Percentiles rank a stretch among this genome's conserved stretches.
Conservation (phyloP, 176 grass and related monocot genomes). For the Saccharum spontaneum region DNA sequence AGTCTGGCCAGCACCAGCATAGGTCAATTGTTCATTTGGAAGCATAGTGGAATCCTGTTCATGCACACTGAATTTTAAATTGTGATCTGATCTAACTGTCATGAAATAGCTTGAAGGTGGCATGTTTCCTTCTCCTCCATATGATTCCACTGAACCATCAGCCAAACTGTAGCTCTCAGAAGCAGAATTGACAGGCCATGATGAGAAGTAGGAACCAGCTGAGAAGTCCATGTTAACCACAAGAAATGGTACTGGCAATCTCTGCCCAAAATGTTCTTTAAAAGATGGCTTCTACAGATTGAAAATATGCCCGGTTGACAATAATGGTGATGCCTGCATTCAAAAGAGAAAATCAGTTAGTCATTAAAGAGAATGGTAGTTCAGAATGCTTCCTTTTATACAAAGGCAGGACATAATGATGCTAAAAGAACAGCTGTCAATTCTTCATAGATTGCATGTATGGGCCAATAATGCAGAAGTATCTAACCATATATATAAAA, state of each 20-base stretch:
- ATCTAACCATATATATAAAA: too few species aligned
- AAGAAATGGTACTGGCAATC: not conserved
- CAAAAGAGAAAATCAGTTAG: constrained; percentile 9
- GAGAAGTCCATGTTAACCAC: constrained; percentile 42
- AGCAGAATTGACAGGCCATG: constrained; percentile 47
- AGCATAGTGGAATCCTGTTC: constrained; percentile 33
- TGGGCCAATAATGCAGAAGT: constrained; percentile 13
- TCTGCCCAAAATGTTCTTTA: constrained; percentile 17
- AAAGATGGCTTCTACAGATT: constrained; percentile 24
- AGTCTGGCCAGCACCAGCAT: constrained; percentile 5
- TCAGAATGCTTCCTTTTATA: constrained; percentile 18
- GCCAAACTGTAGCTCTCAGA: constrained; percentile 37
- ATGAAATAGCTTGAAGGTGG: constrained; percentile 37
- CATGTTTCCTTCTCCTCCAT: constrained; percentile 36
- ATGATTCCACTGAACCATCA: constrained; percentile 46
- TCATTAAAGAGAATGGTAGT: not conserved
- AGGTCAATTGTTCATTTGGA: constrained; percentile 28
- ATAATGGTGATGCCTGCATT: constrained; percentile 25
- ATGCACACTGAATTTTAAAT: constrained; percentile 30
- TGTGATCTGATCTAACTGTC: constrained; percentile 33
- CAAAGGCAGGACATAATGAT: constrained; percentile 6
- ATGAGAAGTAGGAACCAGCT: constrained; percentile 42
- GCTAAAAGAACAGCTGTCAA: constrained; percentile 24
- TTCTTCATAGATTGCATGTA: constrained; percentile 18
- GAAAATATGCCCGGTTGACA: constrained; percentile 4